Evolutionary conservation across 2,329 filamentous ascomycete genomes (phyloP), one percentile per base, ranked within the genome.

Genomic region (Xylaria arbuscula): DNA sequence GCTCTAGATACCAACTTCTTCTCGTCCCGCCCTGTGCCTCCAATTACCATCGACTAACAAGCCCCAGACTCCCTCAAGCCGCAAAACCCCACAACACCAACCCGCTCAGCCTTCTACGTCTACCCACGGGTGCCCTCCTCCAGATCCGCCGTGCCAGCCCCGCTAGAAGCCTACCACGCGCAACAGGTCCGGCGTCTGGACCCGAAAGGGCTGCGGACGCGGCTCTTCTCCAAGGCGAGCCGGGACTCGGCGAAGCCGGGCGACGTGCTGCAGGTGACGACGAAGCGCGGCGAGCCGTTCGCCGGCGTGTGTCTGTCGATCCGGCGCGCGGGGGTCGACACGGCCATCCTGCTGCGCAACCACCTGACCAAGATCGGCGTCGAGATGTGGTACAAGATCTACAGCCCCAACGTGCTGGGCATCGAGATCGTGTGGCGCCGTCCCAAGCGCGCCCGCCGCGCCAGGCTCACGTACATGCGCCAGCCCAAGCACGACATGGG

Each of bases 341-440:
- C 93, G 2, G 92, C 92, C 4, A 91, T 99, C 64, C 83, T 97
- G 68, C 85, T 99, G 68, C 88, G 96, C 65, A 95, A 95, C 75
- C 90, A 97, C 78, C 83, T 99, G 75, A 94, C 93, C 73, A 89
- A 92, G 75, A 89, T 97, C 7, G 93, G 93, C 69, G 93, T 97
- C 68, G 96, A 99, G 87, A 96, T 97, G 93, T 97, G 93, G 90
- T 94, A 92, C 82, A 99, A 99, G 86, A 86, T 98, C 67, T 98
- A 96, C 85, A 93, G 89, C 78, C 95, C 95, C 69, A 92, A 93
- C 78, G 91, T 98, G 38, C 89, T 92, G 78, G 93, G 93, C 72
- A 93, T 99, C 77, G 95, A 99, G 83, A 91, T 99, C 75, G 92
- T 98, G 80, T 93, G 97, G 88, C 86, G 95, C 75, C 87, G 89